Conservation (phyloP, 163 green algal genomes). For the Smithsoniella earleae region DNA sequence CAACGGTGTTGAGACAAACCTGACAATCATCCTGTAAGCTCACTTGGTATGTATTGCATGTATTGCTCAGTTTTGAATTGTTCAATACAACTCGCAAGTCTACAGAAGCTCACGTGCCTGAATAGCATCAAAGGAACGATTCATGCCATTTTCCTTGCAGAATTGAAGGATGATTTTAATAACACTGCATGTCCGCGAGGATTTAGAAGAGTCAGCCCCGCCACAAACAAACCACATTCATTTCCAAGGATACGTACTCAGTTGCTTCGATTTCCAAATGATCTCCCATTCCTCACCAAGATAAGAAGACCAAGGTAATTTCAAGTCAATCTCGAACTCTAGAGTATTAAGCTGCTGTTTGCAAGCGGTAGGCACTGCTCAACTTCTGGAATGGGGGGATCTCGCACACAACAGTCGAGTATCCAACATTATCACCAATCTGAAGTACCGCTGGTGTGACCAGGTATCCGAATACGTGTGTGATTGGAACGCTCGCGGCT, state of each 20-base stretch:
- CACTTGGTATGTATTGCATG: constrained; percentile 17
- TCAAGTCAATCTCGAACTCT: too few species aligned
- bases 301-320: too few species aligned
- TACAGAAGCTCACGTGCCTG: constrained; percentile 48
- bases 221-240: background rate
- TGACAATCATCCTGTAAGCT: constrained; percentile 80
- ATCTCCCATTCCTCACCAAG: constrained; percentile 7
- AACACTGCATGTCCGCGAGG: constrained; percentile 53
- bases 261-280: constrained; percentile 76
- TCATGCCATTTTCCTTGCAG: constrained; percentile 88
- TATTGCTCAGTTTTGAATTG: constrained; percentile 6
- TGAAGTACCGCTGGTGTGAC: too few species aligned
- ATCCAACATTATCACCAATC: too few species aligned
- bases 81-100: background rate
- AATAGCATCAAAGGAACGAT: constrained; percentile 77
- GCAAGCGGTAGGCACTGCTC: too few species aligned
- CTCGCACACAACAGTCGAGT: too few species aligned
- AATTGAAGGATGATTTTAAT: constrained; percentile 97
- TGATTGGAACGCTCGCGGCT: too few species aligned
- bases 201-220: background rate
- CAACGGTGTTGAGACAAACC: constrained; percentile 82
- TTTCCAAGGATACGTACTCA: constrained; percentile 55
- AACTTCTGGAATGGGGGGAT: too few species aligned
- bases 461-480: too few species aligned
- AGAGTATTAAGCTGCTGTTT: too few species aligned